phyloP scores from a whole-genome alignment of 805 yeast species.

The Kazachstania martiniae region DNA sequence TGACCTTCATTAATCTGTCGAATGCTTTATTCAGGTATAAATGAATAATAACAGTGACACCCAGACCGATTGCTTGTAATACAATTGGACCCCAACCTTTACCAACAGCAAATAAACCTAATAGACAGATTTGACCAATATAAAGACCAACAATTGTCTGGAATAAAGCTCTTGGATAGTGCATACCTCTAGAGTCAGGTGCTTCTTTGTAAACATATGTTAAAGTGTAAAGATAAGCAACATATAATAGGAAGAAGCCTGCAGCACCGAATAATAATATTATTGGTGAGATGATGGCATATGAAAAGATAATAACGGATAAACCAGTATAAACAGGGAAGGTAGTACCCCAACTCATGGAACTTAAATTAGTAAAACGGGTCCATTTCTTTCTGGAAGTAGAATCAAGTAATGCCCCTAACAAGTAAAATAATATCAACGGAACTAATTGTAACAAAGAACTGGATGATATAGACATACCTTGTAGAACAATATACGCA shows the following conservation, averaged over 20 bases:
- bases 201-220: conserved; percentile 58
- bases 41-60: conserved; percentile 61
- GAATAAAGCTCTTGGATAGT: conserved; percentile 80
- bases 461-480: conserved; percentile 55
- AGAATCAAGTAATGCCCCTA: conserved; percentile 46
- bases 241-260: conserved; percentile 60
- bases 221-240: conserved; percentile 71
- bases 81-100: conserved; percentile 94
- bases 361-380: conserved; percentile 44
- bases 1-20: conserved; percentile 42
- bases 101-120: conserved; percentile 82
- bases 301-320: conserved; percentile 57
- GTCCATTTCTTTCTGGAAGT: conserved; percentile 60
- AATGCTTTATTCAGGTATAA: conserved; percentile 54
- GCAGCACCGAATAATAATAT: conserved; percentile 62
- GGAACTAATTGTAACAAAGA: conserved; percentile 52
- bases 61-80: conserved; percentile 55
- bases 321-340: conserved; percentile 69
- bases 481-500: conserved; percentile 58
- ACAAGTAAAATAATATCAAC: conserved; percentile 45
- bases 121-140: conserved; percentile 72
- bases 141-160: conserved; percentile 86
- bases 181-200: conserved; percentile 67
- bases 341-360: conserved; percentile 60
- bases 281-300: conserved; percentile 70